Conservation (phyloP, 2,329 filamentous ascomycete genomes). For the Cytospora schulzeri region DNA sequence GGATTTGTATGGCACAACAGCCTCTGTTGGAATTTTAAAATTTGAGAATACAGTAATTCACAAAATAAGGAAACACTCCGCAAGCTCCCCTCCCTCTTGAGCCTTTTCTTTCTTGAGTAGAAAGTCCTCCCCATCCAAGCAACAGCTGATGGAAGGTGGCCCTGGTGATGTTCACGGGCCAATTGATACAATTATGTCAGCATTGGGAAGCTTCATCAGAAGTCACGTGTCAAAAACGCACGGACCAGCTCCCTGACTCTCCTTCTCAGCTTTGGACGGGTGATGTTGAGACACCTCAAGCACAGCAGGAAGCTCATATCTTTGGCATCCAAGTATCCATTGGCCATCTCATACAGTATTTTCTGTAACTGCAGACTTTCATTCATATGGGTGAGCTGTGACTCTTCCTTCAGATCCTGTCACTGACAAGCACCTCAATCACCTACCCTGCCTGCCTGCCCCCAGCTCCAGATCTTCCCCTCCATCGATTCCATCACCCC, state of each 20-base stretch:
- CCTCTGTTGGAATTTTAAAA: no score
- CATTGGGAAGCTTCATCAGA: background rate
- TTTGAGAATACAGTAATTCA: no score
- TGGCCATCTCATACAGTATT: slow-evolving; percentile 28
- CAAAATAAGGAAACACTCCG: no score
- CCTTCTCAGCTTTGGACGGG: slow-evolving; percentile 4
- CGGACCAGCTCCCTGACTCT: background rate
- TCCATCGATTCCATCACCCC: slow-evolving; percentile 20
- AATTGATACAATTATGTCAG: background rate
- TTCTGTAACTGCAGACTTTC: slow-evolving; percentile 25
- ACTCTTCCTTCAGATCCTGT: background rate
- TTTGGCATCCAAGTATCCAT: slow-evolving; percentile 29
- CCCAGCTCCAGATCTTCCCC: slow-evolving; percentile 11
- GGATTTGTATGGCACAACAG: no score
- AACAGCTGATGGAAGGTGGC: no score
- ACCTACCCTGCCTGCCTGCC: background rate
- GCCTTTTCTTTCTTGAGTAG: no score
- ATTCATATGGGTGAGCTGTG: slow-evolving; percentile 28
- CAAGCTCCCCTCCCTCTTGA: no score
- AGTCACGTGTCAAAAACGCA: background rate
- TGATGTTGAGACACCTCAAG: slow-evolving; percentile 20
- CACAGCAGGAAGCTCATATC: slow-evolving; percentile 26
- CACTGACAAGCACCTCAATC: background rate
- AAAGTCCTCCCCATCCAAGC: no score
- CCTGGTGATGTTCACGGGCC: no score